Evolutionary conservation across 140 eudicot species (phyloP).

Genomic region (Stevia rebaudiana): DNA sequence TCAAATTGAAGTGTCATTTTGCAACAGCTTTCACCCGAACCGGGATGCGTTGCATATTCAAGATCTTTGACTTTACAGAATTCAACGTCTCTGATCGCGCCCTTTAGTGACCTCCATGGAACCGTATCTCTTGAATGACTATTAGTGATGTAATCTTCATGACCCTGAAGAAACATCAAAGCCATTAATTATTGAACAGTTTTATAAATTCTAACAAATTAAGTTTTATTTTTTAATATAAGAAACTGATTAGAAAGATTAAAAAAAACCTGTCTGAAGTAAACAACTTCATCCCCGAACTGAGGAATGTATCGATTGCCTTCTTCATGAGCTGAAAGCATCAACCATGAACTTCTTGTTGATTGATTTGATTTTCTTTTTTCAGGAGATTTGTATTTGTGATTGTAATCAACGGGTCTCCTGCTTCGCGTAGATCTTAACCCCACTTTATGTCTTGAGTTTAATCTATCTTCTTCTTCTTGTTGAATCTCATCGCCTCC

Average conservation of each 20-base stretch:
- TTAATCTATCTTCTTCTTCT: slow-evolving; percentile 53
- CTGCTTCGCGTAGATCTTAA: slow-evolving; percentile 69
- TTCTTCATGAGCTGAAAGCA: slow-evolving; percentile 58
- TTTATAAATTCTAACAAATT: no score
- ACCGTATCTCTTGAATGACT: slow-evolving; percentile 40
- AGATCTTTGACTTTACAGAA: slow-evolving; percentile 68
- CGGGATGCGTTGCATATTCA: slow-evolving; percentile 57
- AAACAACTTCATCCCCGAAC: slow-evolving; percentile 73
- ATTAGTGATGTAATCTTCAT: slow-evolving; percentile 53
- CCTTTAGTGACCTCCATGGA: slow-evolving; percentile 71
- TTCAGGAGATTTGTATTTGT: slow-evolving; percentile 45
- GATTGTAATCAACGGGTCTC: slow-evolving; percentile 42
- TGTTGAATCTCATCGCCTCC: slow-evolving; percentile 36
- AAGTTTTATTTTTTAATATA: no score
- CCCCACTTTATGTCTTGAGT: slow-evolving; percentile 48
- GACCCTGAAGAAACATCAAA: slow-evolving; percentile 52
- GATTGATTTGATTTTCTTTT: slow-evolving; percentile 50
- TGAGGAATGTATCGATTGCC: slow-evolving; percentile 91
- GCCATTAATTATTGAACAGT: neutral
- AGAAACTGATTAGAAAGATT: neutral
- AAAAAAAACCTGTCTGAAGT: slow-evolving; percentile 87
- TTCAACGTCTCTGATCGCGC: slow-evolving; percentile 69
- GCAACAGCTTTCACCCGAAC: slow-evolving; percentile 96
- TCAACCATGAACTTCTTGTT: slow-evolving; percentile 67
- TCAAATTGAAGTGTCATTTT: slow-evolving; percentile 72